phyloP scores from a whole-genome alignment of 1,139 yeast genomes.

The Pichia kudriavzevii region DNA sequence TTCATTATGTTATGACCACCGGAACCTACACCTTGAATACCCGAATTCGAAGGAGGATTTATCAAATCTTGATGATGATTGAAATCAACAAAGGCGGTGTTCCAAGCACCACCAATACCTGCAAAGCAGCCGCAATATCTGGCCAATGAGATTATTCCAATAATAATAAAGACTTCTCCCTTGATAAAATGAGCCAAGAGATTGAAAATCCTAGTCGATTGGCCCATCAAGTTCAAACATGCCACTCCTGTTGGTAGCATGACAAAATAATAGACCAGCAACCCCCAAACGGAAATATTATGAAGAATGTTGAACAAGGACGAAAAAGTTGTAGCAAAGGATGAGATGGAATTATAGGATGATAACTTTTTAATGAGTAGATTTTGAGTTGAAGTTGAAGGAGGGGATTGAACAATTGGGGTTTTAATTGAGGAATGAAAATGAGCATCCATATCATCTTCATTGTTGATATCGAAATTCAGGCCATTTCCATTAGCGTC shows the following conservation, averaged over 20 bases:
- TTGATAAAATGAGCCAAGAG: constrained; percentile 91
- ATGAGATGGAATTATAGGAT: constrained; percentile 27
- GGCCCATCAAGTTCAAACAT: constrained; percentile 62
- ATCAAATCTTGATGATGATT: too few species aligned
- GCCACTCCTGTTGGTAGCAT: constrained; percentile 73
- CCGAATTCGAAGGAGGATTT: too few species aligned
- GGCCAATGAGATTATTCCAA: constrained; percentile 71
- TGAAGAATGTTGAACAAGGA: constrained; percentile 35
- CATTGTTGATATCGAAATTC: constrained; percentile 21
- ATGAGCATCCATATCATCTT: too few species aligned
- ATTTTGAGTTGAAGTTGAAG: constrained; percentile 24
- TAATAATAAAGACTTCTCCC: constrained; percentile 78
- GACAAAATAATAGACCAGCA: constrained; percentile 52
- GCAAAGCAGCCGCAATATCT: constrained; percentile 80
- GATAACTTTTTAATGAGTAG: constrained; percentile 28
- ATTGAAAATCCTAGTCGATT: constrained; percentile 61
- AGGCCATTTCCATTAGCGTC: too few species aligned
- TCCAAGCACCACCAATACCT: constrained; percentile 89
- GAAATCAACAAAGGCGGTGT: constrained; percentile 39
- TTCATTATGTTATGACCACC: constrained; percentile 5
- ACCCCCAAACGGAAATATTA: constrained; percentile 53
- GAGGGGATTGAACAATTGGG: background rate
- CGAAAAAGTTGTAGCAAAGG: constrained; percentile 34
- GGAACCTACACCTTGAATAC: constrained; percentile 9
- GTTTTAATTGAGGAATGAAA: too few species aligned